Evolutionary conservation across 2,329 filamentous ascomycete species (phyloP).

Genomic region (Tolypocladium tundrense): DNA sequence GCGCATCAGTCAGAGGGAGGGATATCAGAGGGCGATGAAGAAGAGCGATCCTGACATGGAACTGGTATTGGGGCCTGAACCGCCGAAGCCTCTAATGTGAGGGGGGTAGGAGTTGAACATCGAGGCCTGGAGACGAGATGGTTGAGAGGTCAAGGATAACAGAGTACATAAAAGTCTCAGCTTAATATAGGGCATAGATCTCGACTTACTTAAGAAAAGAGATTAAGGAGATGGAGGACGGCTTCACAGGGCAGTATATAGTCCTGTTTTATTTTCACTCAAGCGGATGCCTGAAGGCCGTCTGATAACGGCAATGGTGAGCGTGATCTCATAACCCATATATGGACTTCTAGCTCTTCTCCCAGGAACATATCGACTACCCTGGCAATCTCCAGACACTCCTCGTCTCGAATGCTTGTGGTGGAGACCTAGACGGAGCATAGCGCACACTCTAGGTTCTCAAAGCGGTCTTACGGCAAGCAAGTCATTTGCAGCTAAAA

Average conservation of each 20-base stretch:
- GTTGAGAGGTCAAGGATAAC: too few relatives aligned
- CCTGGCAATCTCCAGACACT: slow-evolving; percentile 19
- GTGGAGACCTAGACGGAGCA: slow-evolving; percentile 36
- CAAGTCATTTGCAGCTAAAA: neutral
- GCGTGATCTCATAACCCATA: neutral
- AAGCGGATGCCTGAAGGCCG: too few relatives aligned
- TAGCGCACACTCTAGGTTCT: slow-evolving; percentile 29
- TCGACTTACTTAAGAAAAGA: too few relatives aligned
- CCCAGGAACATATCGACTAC: slow-evolving; percentile 6
- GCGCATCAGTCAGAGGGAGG: neutral
- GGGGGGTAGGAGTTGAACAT: too few relatives aligned
- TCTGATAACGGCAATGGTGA: neutral
- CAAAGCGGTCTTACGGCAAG: slow-evolving; percentile 25
- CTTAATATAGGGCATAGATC: too few relatives aligned
- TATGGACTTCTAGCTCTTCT: neutral
- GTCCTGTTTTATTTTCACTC: too few relatives aligned
- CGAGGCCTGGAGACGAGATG: too few relatives aligned
- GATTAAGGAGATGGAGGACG: too few relatives aligned
- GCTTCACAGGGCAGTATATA: too few relatives aligned
- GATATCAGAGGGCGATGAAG: neutral
- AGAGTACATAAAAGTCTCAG: too few relatives aligned
- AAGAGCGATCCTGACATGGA: neutral
- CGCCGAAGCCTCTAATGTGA: neutral
- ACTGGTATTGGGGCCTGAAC: neutral
- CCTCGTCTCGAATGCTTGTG: slow-evolving; percentile 35